Conservation (phyloP, 805 yeast species). For the Barnettozyma californica region DNA sequence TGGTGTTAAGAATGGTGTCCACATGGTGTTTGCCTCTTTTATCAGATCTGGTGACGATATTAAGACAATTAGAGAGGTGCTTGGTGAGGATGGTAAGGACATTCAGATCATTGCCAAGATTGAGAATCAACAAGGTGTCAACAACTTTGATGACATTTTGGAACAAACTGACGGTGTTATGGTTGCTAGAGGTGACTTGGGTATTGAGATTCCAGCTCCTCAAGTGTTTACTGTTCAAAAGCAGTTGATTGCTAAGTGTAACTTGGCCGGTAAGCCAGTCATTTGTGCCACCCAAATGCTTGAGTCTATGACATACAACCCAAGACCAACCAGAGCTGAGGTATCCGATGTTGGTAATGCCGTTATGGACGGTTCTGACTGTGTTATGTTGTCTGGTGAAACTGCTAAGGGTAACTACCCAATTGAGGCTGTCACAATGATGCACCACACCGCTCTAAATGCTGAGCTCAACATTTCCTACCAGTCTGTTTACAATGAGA, state of each 20-base stretch:
- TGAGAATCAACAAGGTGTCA: conserved; percentile 99
- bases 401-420: conserved; percentile 99
- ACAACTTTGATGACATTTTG: conserved; percentile 97
- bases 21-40: conserved; percentile 98
- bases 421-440: conserved; percentile 93
- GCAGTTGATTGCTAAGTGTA: conserved; percentile 98
- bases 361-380: conserved; percentile 98
- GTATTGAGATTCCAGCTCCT: conserved; percentile 99
- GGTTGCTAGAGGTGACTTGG: conserved; percentile 99
- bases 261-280: conserved; percentile 98
- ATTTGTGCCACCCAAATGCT: conserved; percentile 99
- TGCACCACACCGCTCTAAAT: conserved; percentile 94
- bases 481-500: conserved; percentile 76
- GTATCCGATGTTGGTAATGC: conserved; percentile 99
- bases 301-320: conserved; percentile 99
- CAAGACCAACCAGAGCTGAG: conserved; percentile 99
- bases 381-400: conserved; percentile 99
- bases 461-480: conserved; percentile 97
- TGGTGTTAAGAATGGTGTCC: conserved; percentile 96
- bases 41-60: conserved; percentile 94
- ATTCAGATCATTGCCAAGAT: conserved; percentile 96
- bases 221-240: conserved; percentile 98
- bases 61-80: conserved; percentile 81
- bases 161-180: conserved; percentile 96
- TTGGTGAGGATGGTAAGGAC: conserved; percentile 95